phyloP scores from a whole-genome alignment of 208 protist genomes.

The Novymonas esmeraldas region DNA sequence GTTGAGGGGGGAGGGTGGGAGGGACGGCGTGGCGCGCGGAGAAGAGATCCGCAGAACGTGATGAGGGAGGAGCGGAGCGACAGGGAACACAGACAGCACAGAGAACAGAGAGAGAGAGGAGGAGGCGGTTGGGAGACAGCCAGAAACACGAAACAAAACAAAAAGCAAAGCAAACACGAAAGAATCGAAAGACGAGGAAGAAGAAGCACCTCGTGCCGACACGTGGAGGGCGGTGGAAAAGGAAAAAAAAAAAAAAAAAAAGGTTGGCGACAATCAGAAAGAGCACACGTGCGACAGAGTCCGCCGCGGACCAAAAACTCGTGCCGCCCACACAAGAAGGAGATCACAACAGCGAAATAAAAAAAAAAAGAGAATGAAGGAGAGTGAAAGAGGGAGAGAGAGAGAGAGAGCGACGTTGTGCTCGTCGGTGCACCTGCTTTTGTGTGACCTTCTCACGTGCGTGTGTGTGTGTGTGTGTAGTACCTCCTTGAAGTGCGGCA shows the following conservation, averaged over 20 bases:
- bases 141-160: not conserved
- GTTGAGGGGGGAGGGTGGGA: too few species aligned
- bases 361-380: not conserved
- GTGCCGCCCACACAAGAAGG: not conserved
- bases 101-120: not conserved
- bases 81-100: too few species aligned
- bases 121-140: not conserved
- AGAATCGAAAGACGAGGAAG: not conserved
- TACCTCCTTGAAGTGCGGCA: too few species aligned
- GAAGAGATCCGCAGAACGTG: not conserved
- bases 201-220: not conserved
- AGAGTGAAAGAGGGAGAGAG: too few species aligned
- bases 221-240: not conserved
- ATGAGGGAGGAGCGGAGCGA: not conserved
- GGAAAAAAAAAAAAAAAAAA: slow-evolving; percentile 1
- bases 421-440: too few species aligned
- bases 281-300: not conserved
- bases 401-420: too few species aligned
- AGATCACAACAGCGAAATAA: not conserved
- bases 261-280: not conserved
- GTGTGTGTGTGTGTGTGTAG: too few species aligned
- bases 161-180: not conserved
- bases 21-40: not conserved
- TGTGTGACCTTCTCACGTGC: too few species aligned
- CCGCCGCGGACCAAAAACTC: too few species aligned